These are phyloP conservation scores for Dioszegia aurantiaca DNA, from an alignment of 768 basidiomycete genomes.

Conservation along the genomic window DNA sequence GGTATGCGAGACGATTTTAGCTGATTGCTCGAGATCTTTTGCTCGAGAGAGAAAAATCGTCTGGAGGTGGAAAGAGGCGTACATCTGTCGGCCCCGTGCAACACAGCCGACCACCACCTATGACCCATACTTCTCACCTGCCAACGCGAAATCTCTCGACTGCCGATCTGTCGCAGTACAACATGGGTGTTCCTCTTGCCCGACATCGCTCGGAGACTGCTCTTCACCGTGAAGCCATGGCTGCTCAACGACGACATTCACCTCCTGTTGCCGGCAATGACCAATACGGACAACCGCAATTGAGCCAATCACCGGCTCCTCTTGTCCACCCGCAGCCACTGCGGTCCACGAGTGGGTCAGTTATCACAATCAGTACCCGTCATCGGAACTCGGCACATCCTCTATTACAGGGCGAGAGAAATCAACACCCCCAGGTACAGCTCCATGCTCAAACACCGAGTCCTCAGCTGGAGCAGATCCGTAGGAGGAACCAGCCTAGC, in stretches of 20 bases:
- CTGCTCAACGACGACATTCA: background rate
- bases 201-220: constrained; percentile 17
- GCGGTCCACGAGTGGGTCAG: constrained; percentile 9
- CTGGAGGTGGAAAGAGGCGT: constrained; percentile 8
- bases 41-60: constrained; percentile 43
- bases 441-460: constrained; percentile 15
- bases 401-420: background rate
- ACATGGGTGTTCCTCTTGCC: constrained; percentile 22
- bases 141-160: constrained; percentile 23
- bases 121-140: constrained; percentile 22
- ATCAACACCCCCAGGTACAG: background rate
- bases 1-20: background rate
- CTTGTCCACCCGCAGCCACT: constrained; percentile 9
- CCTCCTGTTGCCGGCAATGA: background rate
- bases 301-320: background rate
- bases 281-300: background rate
- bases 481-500: constrained; percentile 24
- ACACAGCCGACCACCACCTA: constrained; percentile 23
- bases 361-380: constrained; percentile 9
- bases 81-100: constrained; percentile 2
- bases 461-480: constrained; percentile 10
- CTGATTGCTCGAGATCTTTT: constrained; percentile 33
- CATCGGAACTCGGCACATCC: background rate
- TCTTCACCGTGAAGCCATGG: background rate
- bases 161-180: constrained; percentile 30